Evolutionary conservation across 768 basidiomycete species (phyloP).

Genomic region (Serendipita vermifera): DNA sequence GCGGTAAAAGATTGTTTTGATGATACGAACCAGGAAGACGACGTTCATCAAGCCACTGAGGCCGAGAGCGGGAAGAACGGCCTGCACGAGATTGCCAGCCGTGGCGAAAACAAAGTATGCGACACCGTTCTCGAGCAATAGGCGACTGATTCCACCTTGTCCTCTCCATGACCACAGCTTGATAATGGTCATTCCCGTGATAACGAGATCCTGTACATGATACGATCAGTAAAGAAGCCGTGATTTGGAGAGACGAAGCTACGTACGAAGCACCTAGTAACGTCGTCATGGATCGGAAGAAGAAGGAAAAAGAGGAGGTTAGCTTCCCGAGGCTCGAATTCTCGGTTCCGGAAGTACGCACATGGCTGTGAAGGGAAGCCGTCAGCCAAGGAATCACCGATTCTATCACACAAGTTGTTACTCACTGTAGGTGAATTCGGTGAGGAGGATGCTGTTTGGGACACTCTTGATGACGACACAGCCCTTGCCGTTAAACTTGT

Average conservation of each 20-base stretch:
- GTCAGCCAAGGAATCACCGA: too few species aligned
- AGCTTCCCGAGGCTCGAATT: not conserved
- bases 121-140: conserved; percentile 8
- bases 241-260: not conserved
- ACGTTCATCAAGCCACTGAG: conserved; percentile 9
- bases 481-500: conserved; percentile 1
- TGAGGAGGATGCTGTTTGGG: conserved; percentile 5
- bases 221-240: not conserved
- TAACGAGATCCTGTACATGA: conserved; percentile 5
- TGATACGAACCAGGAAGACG: not conserved
- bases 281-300: too few species aligned
- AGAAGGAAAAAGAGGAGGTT: not conserved
- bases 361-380: not conserved
- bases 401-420: too few species aligned
- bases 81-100: conserved; percentile 6
- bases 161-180: conserved; percentile 4
- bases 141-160: conserved; percentile 6
- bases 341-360: not conserved
- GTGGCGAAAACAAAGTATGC: conserved; percentile 7
- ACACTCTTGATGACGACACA: conserved; percentile 9
- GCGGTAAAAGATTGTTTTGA: not conserved
- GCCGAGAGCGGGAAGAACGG: conserved; percentile 6
- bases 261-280: not conserved
- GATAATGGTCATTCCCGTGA: not conserved
- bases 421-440: conserved; percentile 7